Conservation (phyloP, 306 rosid species). For the Prunus padus region DNA sequence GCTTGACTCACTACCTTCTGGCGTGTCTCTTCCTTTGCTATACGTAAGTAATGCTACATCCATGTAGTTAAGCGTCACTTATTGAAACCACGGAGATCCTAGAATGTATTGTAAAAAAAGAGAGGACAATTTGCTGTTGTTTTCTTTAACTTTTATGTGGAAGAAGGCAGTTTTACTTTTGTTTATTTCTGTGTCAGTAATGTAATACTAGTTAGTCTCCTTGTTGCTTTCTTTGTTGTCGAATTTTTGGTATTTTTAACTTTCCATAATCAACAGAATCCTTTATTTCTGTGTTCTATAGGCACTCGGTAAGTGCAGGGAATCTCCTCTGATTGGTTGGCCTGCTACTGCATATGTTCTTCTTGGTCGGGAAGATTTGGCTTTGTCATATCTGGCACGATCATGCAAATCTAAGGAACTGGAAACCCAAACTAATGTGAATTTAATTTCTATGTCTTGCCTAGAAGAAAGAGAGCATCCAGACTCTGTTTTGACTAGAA, state of each 20-base stretch:
- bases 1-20: slow-evolving; percentile 89
- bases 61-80: background rate
- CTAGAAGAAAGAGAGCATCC: too few species aligned
- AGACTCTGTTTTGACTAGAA: too few species aligned
- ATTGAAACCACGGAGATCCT: slow-evolving; percentile 6
- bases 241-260: background rate
- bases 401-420: slow-evolving; percentile 73
- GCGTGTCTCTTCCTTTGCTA: slow-evolving; percentile 87
- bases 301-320: slow-evolving; percentile 97
- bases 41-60: slow-evolving; percentile 60
- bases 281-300: slow-evolving; percentile 40
- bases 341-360: slow-evolving; percentile 95
- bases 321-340: slow-evolving; percentile 93
- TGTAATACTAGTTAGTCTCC: slow-evolving; percentile 1
- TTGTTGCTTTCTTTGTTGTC: slow-evolving; percentile 14
- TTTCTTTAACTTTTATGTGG: background rate
- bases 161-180: background rate
- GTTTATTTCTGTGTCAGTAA: background rate
- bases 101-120: background rate
- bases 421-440: slow-evolving; percentile 81
- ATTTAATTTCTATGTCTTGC: slow-evolving; percentile 87
- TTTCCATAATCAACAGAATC: slow-evolving; percentile 8
- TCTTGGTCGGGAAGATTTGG: slow-evolving; percentile 98
- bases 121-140: background rate
- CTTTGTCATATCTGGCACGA: slow-evolving; percentile 74